Evolutionary conservation across 495 filamentous ascomycete genomes (phyloP).

Genomic region (Lichina pygmaea): DNA sequence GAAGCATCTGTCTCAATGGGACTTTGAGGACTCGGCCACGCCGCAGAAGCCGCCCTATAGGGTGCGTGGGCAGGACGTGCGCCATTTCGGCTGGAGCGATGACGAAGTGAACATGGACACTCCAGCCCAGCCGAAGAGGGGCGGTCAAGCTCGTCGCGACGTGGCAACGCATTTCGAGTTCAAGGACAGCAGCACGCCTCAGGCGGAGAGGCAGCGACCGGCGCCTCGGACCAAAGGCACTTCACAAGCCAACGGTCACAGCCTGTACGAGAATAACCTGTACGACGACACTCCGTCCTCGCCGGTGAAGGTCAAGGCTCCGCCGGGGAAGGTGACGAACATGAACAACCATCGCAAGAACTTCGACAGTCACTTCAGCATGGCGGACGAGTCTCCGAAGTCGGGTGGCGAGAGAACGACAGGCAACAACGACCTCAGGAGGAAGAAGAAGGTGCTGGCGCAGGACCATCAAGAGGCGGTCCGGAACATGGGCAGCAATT

Average conservation of each 20-base stretch:
- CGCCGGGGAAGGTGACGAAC: slow-evolving; percentile 36
- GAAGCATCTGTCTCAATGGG: slow-evolving; percentile 48
- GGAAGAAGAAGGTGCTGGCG: slow-evolving; percentile 26
- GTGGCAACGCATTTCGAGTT: slow-evolving; percentile 59
- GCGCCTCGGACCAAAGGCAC: slow-evolving; percentile 17
- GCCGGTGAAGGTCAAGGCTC: slow-evolving; percentile 5
- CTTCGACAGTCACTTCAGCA: slow-evolving; percentile 44
- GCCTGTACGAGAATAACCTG: slow-evolving; percentile 53
- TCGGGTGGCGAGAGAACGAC: slow-evolving; percentile 4
- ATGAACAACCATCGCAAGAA: slow-evolving; percentile 38
- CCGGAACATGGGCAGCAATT: slow-evolving; percentile 39
- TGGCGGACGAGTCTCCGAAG: slow-evolving; percentile 33
- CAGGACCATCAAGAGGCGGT: slow-evolving; percentile 15
- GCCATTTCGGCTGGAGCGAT: slow-evolving; percentile 49
- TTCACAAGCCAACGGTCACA: slow-evolving; percentile 31
- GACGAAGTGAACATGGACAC: slow-evolving; percentile 25
- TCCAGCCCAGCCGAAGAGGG: slow-evolving; percentile 24
- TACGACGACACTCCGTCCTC: slow-evolving; percentile 19
- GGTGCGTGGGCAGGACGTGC: slow-evolving; percentile 22
- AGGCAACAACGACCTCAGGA: slow-evolving; percentile 8
- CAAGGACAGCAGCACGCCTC: slow-evolving; percentile 23
- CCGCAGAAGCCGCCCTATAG: slow-evolving; percentile 36
- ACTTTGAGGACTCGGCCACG: slow-evolving; percentile 63
- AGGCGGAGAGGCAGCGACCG: slow-evolving; percentile 6
- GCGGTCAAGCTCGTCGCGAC: slow-evolving; percentile 45